Conservation (phyloP, 1,284 basidiomycete species). For the Ganoderma sinense region DNA sequence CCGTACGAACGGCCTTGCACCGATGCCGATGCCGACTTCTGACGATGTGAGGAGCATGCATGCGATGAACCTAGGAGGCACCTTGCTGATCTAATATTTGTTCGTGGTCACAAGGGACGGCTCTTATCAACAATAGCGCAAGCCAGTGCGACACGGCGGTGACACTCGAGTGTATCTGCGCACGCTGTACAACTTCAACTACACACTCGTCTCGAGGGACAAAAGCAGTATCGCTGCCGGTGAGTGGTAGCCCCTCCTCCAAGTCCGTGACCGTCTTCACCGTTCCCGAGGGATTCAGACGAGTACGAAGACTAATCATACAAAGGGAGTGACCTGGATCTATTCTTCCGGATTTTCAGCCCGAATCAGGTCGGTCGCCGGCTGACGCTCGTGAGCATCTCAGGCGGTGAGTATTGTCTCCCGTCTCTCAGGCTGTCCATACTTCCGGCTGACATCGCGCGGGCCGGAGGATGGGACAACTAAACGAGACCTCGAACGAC, state of each 20-base stretch:
- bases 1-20: background rate
- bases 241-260: background rate
- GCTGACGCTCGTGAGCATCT: slow-evolving; percentile 42
- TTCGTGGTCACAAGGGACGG: slow-evolving; percentile 40
- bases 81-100: slow-evolving; percentile 46
- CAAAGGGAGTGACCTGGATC: slow-evolving; percentile 45
- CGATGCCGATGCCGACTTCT: background rate
- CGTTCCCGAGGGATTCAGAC: background rate
- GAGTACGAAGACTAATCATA: slow-evolving; percentile 5
- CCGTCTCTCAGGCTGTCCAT: background rate
- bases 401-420: slow-evolving; percentile 47
- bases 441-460: background rate
- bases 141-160: slow-evolving; percentile 48
- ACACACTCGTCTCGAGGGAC: slow-evolving; percentile 50
- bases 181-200: slow-evolving; percentile 58
- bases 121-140: background rate
- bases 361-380: slow-evolving; percentile 40
- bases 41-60: background rate
- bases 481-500: background rate
- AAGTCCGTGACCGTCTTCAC: slow-evolving; percentile 41
- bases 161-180: slow-evolving; percentile 61
- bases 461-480: background rate
- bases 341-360: slow-evolving; percentile 48
- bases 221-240: slow-evolving; percentile 60
- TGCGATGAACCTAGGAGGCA: slow-evolving; percentile 37